phyloP scores from a whole-genome alignment of 805 yeast genomes.

The Spathaspora boniae region DNA sequence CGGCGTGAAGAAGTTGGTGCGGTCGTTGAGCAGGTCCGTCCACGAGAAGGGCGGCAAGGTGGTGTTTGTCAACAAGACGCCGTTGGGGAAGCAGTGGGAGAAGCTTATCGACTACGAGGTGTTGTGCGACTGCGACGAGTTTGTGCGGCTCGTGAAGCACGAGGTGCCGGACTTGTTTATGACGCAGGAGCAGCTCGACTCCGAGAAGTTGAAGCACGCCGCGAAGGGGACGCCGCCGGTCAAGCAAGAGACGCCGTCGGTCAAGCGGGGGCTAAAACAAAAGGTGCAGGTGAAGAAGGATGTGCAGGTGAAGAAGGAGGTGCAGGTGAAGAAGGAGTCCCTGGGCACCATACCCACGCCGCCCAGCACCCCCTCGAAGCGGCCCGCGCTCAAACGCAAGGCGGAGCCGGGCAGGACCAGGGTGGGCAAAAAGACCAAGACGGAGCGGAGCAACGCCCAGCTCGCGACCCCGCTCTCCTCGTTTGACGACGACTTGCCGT shows the following conservation, averaged over 20 bases:
- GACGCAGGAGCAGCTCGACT: conserved; percentile 49
- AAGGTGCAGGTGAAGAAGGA: conserved; percentile 10
- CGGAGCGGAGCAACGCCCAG: conserved; percentile 31
- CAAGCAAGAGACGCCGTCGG: conserved; percentile 4
- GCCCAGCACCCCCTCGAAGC: background rate
- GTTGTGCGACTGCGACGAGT: conserved; percentile 75
- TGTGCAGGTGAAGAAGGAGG: conserved; percentile 8
- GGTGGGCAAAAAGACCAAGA: conserved; percentile 10
- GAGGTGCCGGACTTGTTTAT: conserved; percentile 62
- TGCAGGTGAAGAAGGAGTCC: conserved; percentile 6
- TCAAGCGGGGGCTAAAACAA: conserved; percentile 1
- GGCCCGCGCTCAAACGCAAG: background rate
- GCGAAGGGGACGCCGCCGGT: conserved; percentile 3
- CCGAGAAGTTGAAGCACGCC: conserved; percentile 30
- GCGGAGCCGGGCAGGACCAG: conserved; percentile 4
- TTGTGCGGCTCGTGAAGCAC: conserved; percentile 55
- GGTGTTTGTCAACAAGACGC: conserved; percentile 69
- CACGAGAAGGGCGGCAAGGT: conserved; percentile 71
- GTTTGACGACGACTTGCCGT: conserved; percentile 17
- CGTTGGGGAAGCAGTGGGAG: conserved; percentile 65
- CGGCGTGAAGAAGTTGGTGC: conserved; percentile 81
- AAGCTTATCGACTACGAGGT: conserved; percentile 76
- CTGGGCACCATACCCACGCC: background rate
- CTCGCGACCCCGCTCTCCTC: too few species aligned
- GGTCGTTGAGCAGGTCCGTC: conserved; percentile 60